phyloP scores from a whole-genome alignment of 108 stramenopile species.

The Pseudonitzschia pungens region DNA sequence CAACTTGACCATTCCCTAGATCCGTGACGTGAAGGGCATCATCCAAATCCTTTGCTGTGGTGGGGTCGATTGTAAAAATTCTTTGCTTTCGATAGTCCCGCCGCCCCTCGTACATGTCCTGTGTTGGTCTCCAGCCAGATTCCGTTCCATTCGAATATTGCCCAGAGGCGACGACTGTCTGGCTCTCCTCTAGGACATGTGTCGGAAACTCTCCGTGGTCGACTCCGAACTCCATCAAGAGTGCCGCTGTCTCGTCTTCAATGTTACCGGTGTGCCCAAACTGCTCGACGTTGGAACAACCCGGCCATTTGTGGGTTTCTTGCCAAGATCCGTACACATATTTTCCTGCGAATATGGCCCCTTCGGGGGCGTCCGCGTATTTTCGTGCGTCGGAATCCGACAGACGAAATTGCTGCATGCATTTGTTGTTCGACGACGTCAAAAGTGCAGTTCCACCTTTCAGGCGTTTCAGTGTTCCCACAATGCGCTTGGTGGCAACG shows the following conservation, averaged over 20 bases:
- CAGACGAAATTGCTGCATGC: conserved; percentile 62
- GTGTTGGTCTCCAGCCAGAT: conserved; percentile 85
- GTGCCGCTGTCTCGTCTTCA: conserved; percentile 87
- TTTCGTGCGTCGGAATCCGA: conserved; percentile 22
- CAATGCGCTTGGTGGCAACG: conserved; percentile 50
- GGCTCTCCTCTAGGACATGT: conserved; percentile 70
- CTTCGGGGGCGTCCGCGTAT: conserved; percentile 35
- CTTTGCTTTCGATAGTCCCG: conserved; percentile 78
- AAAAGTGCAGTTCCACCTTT: conserved; percentile 48
- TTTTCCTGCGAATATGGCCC: conserved; percentile 59
- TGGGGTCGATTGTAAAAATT: conserved; percentile 95
- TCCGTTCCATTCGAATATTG: conserved; percentile 40
- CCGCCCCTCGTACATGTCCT: conserved; percentile 60
- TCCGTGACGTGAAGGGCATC: conserved; percentile 89
- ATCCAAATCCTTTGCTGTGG: conserved; percentile 94
- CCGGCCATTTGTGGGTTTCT: conserved; percentile 68
- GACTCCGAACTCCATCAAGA: conserved; percentile 78
- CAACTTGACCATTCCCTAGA: conserved; percentile 73
- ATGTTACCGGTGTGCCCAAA: conserved; percentile 79
- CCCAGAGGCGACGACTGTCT: conserved; percentile 64
- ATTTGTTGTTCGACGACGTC: conserved; percentile 63
- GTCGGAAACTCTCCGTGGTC: conserved; percentile 90
- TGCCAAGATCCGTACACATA: conserved; percentile 70
- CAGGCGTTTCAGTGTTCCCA: conserved; percentile 62
- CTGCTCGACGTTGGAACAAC: conserved; percentile 55